Evolutionary conservation across 1,139 yeast species (phyloP).

Genomic region (Kurtzmaniella quercitrusa): DNA sequence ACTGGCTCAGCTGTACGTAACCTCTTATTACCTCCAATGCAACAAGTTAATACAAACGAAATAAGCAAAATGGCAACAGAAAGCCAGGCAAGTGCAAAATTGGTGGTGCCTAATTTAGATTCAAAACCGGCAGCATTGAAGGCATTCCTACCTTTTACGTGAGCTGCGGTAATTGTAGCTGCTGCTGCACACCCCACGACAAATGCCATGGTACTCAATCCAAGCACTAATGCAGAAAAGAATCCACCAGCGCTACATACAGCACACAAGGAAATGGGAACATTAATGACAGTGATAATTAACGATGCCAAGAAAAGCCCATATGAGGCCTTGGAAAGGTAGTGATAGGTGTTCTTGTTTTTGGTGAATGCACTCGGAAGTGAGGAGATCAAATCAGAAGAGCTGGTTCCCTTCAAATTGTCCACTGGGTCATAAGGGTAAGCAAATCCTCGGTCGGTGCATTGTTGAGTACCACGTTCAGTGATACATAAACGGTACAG

Average conservation of each 20-base stretch:
- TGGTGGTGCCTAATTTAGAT: constrained; percentile 53
- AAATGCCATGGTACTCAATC: constrained; percentile 44
- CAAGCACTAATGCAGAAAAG: background rate
- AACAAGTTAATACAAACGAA: constrained; percentile 7
- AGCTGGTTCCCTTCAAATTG: constrained; percentile 19
- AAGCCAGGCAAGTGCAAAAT: constrained; percentile 66
- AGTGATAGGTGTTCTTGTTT: constrained; percentile 50
- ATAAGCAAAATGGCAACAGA: constrained; percentile 44
- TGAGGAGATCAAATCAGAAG: constrained; percentile 40
- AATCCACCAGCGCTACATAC: background rate
- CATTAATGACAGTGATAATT: background rate
- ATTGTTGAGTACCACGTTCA: constrained; percentile 28
- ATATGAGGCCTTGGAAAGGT: constrained; percentile 63
- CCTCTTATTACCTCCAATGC: background rate
- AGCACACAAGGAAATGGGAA: background rate
- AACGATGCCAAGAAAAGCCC: constrained; percentile 58
- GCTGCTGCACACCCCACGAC: constrained; percentile 45
- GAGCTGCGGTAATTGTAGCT: constrained; percentile 60
- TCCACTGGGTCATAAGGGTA: constrained; percentile 60
- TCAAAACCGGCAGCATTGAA: constrained; percentile 44
- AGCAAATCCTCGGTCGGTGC: constrained; percentile 50
- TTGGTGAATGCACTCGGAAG: constrained; percentile 47
- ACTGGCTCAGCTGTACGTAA: background rate
- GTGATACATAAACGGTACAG: constrained; percentile 52
- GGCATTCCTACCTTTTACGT: constrained; percentile 55